Evolutionary conservation across 2,329 filamentous ascomycete genomes (phyloP).

Genomic region (Fusarium nurragi): DNA sequence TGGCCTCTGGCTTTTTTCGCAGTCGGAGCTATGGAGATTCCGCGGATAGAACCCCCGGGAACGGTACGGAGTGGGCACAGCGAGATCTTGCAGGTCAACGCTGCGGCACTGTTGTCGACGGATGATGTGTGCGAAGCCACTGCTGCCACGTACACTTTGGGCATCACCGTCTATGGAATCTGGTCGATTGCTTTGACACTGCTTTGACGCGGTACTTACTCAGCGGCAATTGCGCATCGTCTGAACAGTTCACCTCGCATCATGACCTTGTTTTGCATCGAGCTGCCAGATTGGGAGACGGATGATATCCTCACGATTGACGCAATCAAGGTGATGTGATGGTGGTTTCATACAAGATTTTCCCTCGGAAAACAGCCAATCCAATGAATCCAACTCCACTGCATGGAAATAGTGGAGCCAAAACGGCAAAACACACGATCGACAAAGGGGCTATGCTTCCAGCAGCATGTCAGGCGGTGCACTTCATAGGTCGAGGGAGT

Average conservation of each 20-base stretch:
- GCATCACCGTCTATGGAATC: neutral
- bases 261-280: neutral
- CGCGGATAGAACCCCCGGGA: neutral
- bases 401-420: neutral
- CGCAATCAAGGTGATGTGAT: neutral
- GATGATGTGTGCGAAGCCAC: neutral
- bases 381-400: neutral
- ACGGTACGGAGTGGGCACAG: neutral
- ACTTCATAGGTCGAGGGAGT: neutral
- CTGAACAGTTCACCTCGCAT: neutral
- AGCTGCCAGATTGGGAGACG: neutral
- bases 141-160: neutral
- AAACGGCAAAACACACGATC: neutral
- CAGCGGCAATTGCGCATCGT: neutral
- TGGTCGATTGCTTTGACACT: neutral
- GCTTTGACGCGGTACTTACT: neutral
- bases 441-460: constrained; percentile 12
- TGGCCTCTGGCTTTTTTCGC: neutral
- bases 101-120: neutral
- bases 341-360: neutral
- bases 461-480: neutral
- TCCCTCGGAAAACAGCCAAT: neutral
- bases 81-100: neutral
- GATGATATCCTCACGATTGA: neutral
- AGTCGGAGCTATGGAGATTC: neutral